A percentile compares a stretch with the other conserved stretches of the same genome.
phyloP scores from a whole-genome alignment of 306 rosid species.

The Herpetospermum pedunculosum region DNA sequence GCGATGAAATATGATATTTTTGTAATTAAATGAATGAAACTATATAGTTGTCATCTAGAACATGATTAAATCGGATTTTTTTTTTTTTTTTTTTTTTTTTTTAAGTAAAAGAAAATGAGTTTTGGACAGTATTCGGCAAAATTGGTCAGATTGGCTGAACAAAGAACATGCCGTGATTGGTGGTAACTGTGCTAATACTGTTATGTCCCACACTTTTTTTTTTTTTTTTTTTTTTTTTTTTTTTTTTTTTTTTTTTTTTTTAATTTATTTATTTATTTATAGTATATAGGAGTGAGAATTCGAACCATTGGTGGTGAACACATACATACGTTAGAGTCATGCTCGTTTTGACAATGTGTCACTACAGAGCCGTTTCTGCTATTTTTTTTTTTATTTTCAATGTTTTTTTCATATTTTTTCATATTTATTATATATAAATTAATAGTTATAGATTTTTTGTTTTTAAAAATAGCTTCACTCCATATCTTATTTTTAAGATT shows the following conservation, averaged over 20 bases:
- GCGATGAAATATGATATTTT: background rate
- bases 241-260: too few relatives aligned
- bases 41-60: background rate
- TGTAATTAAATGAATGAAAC: background rate
- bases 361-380: too few relatives aligned
- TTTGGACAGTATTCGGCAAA: too few relatives aligned
- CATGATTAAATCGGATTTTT: background rate
- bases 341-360: too few relatives aligned
- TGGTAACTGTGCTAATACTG: constrained; percentile 11
- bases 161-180: constrained; percentile 29
- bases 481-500: background rate
- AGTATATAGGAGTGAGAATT: too few relatives aligned
- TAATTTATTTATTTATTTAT: too few relatives aligned
- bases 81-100: background rate
- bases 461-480: background rate
- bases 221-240: background rate
- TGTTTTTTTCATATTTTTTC: too few relatives aligned
- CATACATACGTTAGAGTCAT: too few relatives aligned
- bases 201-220: background rate
- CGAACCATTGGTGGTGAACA: too few relatives aligned
- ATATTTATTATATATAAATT: background rate
- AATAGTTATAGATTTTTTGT: background rate
- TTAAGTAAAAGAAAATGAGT: background rate
- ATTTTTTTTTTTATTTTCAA: too few relatives aligned
- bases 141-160: background rate